phyloP scores from a whole-genome alignment of 2,329 filamentous ascomycete genomes.

The Corniculantispora saksenae region DNA sequence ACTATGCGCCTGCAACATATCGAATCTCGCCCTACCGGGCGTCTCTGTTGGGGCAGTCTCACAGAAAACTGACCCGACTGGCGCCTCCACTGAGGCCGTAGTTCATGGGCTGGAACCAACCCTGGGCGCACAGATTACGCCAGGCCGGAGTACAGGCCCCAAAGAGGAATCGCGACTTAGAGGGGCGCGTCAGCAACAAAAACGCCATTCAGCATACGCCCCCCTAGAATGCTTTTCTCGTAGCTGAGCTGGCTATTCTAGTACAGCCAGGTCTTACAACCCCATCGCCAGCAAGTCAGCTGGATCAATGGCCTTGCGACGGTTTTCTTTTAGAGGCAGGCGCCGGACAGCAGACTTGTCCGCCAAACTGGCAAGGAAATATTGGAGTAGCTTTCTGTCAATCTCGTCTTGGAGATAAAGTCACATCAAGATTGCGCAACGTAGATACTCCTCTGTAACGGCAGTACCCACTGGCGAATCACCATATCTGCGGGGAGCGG shows the following conservation, averaged over 20 bases:
- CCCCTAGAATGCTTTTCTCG: background rate
- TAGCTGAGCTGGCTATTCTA: background rate
- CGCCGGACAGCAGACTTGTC: background rate
- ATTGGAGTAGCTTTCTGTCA: no score
- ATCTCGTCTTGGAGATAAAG: background rate
- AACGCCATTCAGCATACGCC: slow-evolving; percentile 7
- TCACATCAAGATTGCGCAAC: background rate
- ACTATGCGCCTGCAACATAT: background rate
- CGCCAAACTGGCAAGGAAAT: background rate
- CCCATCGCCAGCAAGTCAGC: background rate
- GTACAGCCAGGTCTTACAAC: background rate
- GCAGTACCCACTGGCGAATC: background rate
- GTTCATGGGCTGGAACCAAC: slow-evolving; percentile 7
- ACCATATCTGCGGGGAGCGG: slow-evolving; percentile 4
- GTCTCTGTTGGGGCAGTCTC: background rate
- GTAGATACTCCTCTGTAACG: background rate
- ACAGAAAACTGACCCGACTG: background rate
- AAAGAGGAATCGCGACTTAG: slow-evolving; percentile 15
- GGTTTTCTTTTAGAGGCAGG: background rate
- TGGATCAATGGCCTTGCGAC: background rate
- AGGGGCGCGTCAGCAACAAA: slow-evolving; percentile 16
- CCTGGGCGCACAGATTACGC: slow-evolving; percentile 10
- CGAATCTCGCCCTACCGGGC: background rate
- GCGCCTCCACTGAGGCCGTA: background rate
- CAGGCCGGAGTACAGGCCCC: slow-evolving; percentile 16